These are phyloP conservation scores for Myxozyma melibiosi DNA, from an alignment of 805 yeast genomes.

Conservation along the genomic window DNA sequence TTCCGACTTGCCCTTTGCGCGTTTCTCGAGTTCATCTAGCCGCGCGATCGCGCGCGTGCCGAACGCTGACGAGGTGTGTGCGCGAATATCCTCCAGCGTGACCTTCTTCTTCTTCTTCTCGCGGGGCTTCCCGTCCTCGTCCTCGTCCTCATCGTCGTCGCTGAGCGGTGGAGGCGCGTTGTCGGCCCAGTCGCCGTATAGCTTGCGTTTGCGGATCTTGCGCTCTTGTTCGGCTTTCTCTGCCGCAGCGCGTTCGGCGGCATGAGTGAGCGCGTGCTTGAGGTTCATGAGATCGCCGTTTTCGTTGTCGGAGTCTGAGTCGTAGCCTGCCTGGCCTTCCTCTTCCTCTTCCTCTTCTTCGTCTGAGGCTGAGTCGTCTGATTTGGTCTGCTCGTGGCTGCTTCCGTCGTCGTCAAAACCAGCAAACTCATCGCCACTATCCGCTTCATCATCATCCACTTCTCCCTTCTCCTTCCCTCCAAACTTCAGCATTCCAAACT, in stretches of 20 bases:
- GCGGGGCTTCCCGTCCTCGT: not conserved
- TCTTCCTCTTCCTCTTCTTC: conserved; percentile 40
- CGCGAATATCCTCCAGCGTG: conserved; percentile 56
- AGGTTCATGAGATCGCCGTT: conserved; percentile 6
- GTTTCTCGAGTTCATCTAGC: conserved; percentile 42
- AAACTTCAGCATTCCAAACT: conserved; percentile 14
- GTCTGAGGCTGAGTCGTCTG: not conserved
- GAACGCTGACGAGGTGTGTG: conserved; percentile 65
- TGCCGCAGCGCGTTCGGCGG: conserved; percentile 10
- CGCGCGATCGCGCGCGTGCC: conserved; percentile 54
- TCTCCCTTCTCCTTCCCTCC: not conserved
- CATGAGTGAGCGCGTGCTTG: not conserved
- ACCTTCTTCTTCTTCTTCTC: conserved; percentile 44
- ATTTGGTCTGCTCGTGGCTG: not conserved
- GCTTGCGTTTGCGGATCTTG: conserved; percentile 4
- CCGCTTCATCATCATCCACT: conserved; percentile 3
- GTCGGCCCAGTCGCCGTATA: conserved; percentile 13
- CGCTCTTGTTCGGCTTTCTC: conserved; percentile 6
- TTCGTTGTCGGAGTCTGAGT: conserved; percentile 11
- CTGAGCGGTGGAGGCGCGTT: conserved; percentile 4
- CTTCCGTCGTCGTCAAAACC: conserved; percentile 3
- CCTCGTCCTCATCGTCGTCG: conserved; percentile 9
- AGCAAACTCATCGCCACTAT: not conserved
- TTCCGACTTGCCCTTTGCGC: conserved; percentile 38
- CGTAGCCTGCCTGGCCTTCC: conserved; percentile 50